A percentile compares a stretch with the other conserved stretches of the same genome.
Conservation (phyloP, 371 early-diverging fungal genomes). For the Mortierella sp. region DNA sequence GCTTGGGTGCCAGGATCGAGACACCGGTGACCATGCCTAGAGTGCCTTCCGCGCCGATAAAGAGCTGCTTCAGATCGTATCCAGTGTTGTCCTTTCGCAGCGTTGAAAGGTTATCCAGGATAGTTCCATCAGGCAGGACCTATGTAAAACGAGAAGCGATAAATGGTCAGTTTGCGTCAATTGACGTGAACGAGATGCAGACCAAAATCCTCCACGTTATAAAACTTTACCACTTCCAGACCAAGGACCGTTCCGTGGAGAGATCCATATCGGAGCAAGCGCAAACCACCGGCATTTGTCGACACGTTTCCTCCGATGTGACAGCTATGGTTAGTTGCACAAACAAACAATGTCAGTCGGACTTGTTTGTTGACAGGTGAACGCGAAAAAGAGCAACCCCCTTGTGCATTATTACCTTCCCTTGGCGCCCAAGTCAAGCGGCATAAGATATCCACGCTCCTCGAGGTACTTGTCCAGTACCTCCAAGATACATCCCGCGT, state of each 20-base stretch:
- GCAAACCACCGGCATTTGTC: conserved; percentile 96
- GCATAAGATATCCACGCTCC: conserved; percentile 88
- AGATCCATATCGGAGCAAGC: conserved; percentile 92
- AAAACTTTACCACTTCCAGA: conserved; percentile 75
- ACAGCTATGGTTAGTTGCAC: conserved; percentile 60
- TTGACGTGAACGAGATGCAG: neutral
- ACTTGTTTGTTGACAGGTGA: neutral
- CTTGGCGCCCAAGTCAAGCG: conserved; percentile 95
- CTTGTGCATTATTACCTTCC: conserved; percentile 66
- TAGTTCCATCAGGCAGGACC: conserved; percentile 91
- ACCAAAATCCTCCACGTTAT: neutral
- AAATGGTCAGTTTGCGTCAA: neutral
- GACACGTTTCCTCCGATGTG: conserved; percentile 97
- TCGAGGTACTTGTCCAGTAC: conserved; percentile 82
- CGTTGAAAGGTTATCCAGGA: conserved; percentile 85
- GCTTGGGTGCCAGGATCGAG: conserved; percentile 82
- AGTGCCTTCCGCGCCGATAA: conserved; percentile 97
- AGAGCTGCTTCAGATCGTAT: conserved; percentile 94
- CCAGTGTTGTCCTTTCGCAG: conserved; percentile 92
- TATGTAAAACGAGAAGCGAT: conserved; percentile 47
- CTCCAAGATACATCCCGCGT: conserved; percentile 93
- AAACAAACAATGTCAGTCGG: neutral
- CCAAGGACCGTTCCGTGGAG: conserved; percentile 94
- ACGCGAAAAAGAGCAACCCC: neutral
- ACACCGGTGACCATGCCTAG: conserved; percentile 93